Base-by-base conservation (phyloP, 129 eudicot genomes). In the Saussurea involucrata region DNA sequence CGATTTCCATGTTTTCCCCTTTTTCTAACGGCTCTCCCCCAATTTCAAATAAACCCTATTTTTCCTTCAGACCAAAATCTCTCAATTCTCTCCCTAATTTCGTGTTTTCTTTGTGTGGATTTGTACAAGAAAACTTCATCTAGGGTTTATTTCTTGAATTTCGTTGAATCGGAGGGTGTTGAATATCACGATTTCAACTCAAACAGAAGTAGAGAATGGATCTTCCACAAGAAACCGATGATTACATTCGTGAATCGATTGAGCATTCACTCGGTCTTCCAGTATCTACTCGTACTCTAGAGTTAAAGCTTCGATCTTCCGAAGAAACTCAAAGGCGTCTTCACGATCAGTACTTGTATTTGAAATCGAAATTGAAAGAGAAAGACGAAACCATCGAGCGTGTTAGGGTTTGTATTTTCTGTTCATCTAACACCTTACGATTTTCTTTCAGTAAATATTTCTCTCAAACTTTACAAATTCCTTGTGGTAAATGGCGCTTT, bases 161-260 rank as follows among this genome's bases (percentile, higher is more conserved):
- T 20, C 33, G 4, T 44, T 17, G 32, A 20, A 10, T 65, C 20
- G 24, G 8, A 4, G 15, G 36, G 60, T 20, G 29, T 73, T 73
- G 6, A 6, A 63, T 17, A 66, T 49, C 32, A 40, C 72, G 34
- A 13, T 27, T 10, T 69, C 21, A 4, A 13, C 42, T 31, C 24
- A 55, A 29, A 24, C 9, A 53, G 24, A 71, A 49, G 8, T 27
- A 34, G 37, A 60, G 29, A 15, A 95, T 94, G 98, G 96, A 89
- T 72, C 37, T 89, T 57, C 81, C 91, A 8, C 84, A 85, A 86
- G 96, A 91, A 83, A 79, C 87, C 1, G 96, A 95, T 6, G 93
- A 85, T 64, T 95, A 78, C 85, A 80, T 95, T n/a, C 87, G 89
- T 9, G 87, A 89, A 81, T 82, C 97, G 61, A 86, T 95, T 1